Percentiles rank a stretch among this genome's conserved stretches.
Evolutionary conservation across 345 rosid species (phyloP).

Genomic region (Odontarrhena argentea): DNA sequence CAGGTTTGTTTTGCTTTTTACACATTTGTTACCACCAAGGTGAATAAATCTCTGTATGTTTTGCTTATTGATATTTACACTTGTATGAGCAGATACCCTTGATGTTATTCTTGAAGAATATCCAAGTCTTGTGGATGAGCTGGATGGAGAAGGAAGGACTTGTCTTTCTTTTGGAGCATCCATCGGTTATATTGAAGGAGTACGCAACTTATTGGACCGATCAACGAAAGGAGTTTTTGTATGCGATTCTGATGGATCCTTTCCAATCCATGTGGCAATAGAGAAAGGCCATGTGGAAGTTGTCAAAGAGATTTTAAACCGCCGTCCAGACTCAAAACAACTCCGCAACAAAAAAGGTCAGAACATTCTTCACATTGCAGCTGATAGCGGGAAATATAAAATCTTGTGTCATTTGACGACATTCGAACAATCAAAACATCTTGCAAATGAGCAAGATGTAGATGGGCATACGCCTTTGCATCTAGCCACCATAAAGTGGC

Average conservation of each 20-base stretch:
- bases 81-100: neutral
- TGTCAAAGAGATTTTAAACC: neutral
- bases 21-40: no score
- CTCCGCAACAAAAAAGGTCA: neutral
- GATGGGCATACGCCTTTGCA: conserved; percentile 22
- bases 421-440: neutral
- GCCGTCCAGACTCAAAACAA: neutral
- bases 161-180: conserved; percentile 26
- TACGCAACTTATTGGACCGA: neutral
- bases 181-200: conserved; percentile 17
- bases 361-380: conserved; percentile 17
- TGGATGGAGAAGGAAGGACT: conserved; percentile 34
- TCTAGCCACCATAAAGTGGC: conserved; percentile 21
- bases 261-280: neutral
- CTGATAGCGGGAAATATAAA: neutral
- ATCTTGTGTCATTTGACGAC: neutral
- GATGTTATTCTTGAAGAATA: neutral
- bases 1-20: conserved; percentile 11
- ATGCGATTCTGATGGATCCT: neutral
- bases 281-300: neutral
- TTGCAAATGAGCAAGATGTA: neutral
- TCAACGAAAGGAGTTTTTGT: neutral
- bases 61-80: no score
- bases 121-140: neutral
- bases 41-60: no score